Evolutionary conservation across 179 eudicot genomes (phyloP).

Genomic region (Dionaea muscipula): DNA sequence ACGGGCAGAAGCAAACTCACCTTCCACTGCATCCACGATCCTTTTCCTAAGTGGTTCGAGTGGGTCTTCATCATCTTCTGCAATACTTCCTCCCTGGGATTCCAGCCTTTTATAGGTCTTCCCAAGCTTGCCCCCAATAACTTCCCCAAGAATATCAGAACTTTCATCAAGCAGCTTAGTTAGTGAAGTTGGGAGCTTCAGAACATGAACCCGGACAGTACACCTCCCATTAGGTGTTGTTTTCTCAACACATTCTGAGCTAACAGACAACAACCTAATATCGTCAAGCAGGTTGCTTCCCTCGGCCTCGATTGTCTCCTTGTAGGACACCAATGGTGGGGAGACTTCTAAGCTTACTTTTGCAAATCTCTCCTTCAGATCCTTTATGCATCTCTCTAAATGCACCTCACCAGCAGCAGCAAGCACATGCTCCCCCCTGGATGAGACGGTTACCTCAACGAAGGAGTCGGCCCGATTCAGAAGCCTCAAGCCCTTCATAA

Average conservation of each 20-base stretch:
- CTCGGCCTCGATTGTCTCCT: conserved; percentile 81
- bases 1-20: conserved; percentile 33
- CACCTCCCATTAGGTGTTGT: conserved; percentile 84
- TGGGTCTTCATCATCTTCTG: conserved; percentile 53
- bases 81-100: conserved; percentile 35
- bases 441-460: conserved; percentile 82
- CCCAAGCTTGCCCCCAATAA: conserved; percentile 58
- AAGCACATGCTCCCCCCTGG: conserved; percentile 89
- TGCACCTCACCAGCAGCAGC: conserved; percentile 96
- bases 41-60: conserved; percentile 58
- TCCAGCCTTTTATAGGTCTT: conserved; percentile 47
- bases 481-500: conserved; percentile 76
- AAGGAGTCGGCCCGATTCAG: conserved; percentile 86
- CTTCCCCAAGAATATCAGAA: conserved; percentile 54
- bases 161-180: conserved; percentile 75
- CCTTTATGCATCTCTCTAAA: conserved; percentile 84
- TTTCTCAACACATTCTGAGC: conserved; percentile 52
- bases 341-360: conserved; percentile 79
- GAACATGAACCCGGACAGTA: conserved; percentile 57
- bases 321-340: conserved; percentile 75
- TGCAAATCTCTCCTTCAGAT: conserved; percentile 79
- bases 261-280: conserved; percentile 34
- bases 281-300: conserved; percentile 44
- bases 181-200: conserved; percentile 69
- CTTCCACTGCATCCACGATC: conserved; percentile 57